Base-by-base conservation (phyloP, 225 moss, liverwort and hornwort species). In the Bryum argenteum region DNA sequence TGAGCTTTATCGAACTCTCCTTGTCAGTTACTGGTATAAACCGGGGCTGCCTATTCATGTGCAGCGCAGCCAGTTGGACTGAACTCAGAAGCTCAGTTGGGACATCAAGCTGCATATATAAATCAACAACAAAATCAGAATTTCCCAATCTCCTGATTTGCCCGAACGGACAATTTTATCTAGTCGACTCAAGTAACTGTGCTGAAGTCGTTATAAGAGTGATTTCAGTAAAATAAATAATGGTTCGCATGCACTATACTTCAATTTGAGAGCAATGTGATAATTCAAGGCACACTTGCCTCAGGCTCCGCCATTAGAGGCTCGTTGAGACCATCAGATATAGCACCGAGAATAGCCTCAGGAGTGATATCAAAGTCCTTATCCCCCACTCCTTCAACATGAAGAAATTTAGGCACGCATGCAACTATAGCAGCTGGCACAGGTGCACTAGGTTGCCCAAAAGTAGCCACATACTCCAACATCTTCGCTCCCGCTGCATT, bases 401-500 rank as follows among this genome's bases (percentile, higher is more conserved):
- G 98, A 78, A 94, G 82, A 19, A 88, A 87, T 71, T 90, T 94
- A 40, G 98, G 98, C 50, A 98, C 98, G 77, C 98, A 98, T 20
- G 98, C 98, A 55, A 98, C 98, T 68, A 98, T 90, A 21, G 98
- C 98, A 70, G 98, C 94, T 69, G 98, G 91, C 60, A 89, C 77
- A 70, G 94, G 98, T 40, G 98, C 92, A 67, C 85, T 91, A 39
- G 87, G 62, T 60, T 80, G 81, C 42, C 89, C 97, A 78, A 94
- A 94, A 52, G 84, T 89, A 50, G 98, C 89, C 45, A 98, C 81
- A 58, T 94, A 98, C 66, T 89, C 81, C 75, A 98, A 77, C 98
- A 98, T 98, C 77, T 72, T 79, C 54, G 87, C 92, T 54, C 92
- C 98, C 22, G 89, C 85, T 60, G 85, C 84, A 83, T 98, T 98